These are phyloP conservation scores for Ophiostoma montium DNA, from an alignment of 2,329 filamentous ascomycete genomes.

Conservation along the genomic window DNA sequence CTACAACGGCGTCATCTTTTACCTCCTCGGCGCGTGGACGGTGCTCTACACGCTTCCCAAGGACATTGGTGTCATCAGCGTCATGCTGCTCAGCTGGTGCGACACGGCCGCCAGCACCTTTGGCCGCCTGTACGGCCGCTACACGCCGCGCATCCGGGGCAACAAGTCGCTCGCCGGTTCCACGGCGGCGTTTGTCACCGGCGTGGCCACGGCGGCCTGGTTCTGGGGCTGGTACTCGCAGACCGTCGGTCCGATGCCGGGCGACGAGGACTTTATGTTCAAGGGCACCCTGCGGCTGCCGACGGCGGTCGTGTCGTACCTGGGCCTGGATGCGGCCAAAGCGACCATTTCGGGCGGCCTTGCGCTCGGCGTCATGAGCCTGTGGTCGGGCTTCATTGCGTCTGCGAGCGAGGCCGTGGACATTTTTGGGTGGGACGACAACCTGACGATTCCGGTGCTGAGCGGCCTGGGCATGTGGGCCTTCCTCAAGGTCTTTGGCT, in stretches of 20 bases:
- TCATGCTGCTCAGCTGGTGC: slow-evolving; percentile 91
- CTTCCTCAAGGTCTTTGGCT: slow-evolving; percentile 77
- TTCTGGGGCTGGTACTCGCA: slow-evolving; percentile 87
- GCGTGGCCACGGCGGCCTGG: slow-evolving; percentile 64
- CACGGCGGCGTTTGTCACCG: slow-evolving; percentile 67
- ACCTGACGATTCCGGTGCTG: slow-evolving; percentile 86
- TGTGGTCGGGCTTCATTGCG: slow-evolving; percentile 80
- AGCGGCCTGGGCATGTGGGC: slow-evolving; percentile 82
- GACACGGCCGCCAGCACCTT: slow-evolving; percentile 95
- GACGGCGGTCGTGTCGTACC: slow-evolving; percentile 27
- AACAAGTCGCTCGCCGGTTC: slow-evolving; percentile 91
- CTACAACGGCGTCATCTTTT: slow-evolving; percentile 96
- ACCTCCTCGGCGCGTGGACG: slow-evolving; percentile 78
- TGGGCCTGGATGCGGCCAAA: slow-evolving; percentile 25
- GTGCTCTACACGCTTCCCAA: slow-evolving; percentile 83
- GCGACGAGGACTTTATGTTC: slow-evolving; percentile 70
- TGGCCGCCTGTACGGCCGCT: slow-evolving; percentile 74
- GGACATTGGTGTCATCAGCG: slow-evolving; percentile 78
- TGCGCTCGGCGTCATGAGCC: slow-evolving; percentile 66
- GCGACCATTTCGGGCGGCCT: slow-evolving; percentile 52
- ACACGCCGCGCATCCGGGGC: slow-evolving; percentile 70
- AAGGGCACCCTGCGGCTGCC: slow-evolving; percentile 63
- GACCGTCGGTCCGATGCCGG: slow-evolving; percentile 47
- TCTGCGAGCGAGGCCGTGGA: slow-evolving; percentile 84
- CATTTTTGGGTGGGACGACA: slow-evolving; percentile 91